These are phyloP conservation scores for Gypsophila paniculata DNA, from an alignment of 179 eudicot species.

Conservation along the genomic window DNA sequence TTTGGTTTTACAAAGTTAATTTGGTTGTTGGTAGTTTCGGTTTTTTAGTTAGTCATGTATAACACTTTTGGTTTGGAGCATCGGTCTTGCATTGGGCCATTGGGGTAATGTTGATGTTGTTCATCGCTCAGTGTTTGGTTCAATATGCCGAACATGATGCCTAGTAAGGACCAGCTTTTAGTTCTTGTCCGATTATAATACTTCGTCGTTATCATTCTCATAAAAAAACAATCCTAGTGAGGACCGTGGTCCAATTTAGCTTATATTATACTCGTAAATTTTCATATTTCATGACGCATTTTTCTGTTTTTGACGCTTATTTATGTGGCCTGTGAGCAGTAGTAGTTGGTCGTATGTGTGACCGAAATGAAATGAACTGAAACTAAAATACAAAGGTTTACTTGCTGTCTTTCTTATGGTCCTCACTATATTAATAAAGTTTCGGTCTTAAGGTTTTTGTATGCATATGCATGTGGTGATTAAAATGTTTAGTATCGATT, in stretches of 20 bases:
- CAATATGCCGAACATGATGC: too few relatives aligned
- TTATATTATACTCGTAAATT: neutral
- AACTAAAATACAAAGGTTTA: neutral
- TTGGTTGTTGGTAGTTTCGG: too few relatives aligned
- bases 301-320: neutral
- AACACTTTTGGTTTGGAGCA: too few relatives aligned
- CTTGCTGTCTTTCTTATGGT: neutral
- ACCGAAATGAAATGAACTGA: neutral
- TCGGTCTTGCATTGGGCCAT: too few relatives aligned
- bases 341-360: conserved; percentile 19
- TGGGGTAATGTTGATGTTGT: too few relatives aligned
- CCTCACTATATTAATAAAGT: neutral
- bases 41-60: too few relatives aligned
- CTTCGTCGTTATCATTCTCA: neutral
- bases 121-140: too few relatives aligned
- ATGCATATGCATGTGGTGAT: conserved; percentile 2
- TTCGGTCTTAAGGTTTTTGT: neutral
- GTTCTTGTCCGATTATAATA: neutral
- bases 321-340: conserved; percentile 11
- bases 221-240: neutral
- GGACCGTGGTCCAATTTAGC: conserved; percentile 14
- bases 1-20: too few relatives aligned
- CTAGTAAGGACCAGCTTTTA: too few relatives aligned
- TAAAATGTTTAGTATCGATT: neutral
- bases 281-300: conserved; percentile 11